phyloP scores from a whole-genome alignment of 352 stramenopile species.

The Pythium brassicae region DNA sequence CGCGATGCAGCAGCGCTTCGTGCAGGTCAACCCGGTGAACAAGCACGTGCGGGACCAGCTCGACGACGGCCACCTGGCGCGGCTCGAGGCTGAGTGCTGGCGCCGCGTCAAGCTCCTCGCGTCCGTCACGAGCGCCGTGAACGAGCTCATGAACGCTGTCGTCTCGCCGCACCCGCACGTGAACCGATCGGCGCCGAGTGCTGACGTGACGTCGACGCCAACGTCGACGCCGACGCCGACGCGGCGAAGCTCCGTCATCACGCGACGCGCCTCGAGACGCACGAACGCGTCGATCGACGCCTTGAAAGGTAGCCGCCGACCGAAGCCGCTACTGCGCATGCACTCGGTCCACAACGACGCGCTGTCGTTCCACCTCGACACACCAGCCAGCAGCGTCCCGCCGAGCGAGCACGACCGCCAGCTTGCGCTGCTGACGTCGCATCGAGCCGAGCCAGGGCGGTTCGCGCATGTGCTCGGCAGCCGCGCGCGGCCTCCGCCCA shows the following conservation, averaged over 20 bases:
- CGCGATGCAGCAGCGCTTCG: constrained; percentile 39
- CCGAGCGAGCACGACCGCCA: too few relatives aligned
- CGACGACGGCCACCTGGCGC: constrained; percentile 28
- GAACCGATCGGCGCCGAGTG: background rate
- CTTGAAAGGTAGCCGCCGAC: background rate
- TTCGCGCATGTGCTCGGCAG: background rate
- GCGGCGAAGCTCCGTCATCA: constrained; percentile 8
- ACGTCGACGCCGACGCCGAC: background rate
- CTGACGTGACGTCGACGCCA: background rate
- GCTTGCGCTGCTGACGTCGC: too few relatives aligned
- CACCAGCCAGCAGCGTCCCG: too few relatives aligned
- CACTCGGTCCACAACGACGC: constrained; percentile 11
- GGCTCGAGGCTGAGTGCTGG: constrained; percentile 56
- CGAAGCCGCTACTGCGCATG: constrained; percentile 1
- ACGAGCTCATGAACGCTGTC: constrained; percentile 31
- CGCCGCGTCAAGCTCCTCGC: constrained; percentile 34
- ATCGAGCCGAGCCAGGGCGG: background rate
- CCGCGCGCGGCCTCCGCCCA: background rate
- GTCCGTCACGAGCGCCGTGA: constrained; percentile 23
- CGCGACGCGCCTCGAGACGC: constrained; percentile 13
- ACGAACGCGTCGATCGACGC: constrained; percentile 8
- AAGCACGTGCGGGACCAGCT: constrained; percentile 39
- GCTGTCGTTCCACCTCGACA: background rate
- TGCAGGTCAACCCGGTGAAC: constrained; percentile 52
- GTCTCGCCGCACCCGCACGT: constrained; percentile 6